These are phyloP conservation scores for Syzygium malaccense DNA, from an alignment of 441 rosid genomes.

Conservation along the genomic window DNA sequence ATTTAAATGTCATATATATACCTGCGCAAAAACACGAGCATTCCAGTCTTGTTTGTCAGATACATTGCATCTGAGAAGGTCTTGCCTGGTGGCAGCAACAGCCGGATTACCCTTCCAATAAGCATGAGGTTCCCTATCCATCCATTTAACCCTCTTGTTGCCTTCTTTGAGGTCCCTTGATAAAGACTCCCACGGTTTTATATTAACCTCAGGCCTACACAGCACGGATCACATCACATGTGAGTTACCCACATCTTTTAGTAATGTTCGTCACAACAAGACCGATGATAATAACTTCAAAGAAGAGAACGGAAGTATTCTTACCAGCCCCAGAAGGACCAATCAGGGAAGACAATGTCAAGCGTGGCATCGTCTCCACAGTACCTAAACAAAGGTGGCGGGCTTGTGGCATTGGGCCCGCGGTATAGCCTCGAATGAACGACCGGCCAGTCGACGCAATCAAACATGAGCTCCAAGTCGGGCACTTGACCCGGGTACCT, in stretches of 20 bases:
- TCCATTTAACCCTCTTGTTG: slow-evolving; percentile 2
- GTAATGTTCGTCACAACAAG: background rate
- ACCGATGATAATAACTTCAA: background rate
- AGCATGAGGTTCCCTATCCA: slow-evolving; percentile 7
- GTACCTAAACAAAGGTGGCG: slow-evolving; percentile 61
- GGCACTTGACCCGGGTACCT: slow-evolving; percentile 53
- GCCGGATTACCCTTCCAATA: slow-evolving; percentile 15
- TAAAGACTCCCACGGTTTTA: slow-evolving; percentile 7
- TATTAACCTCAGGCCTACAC: slow-evolving; percentile 13
- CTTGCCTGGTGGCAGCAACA: slow-evolving; percentile 11
- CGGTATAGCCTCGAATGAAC: slow-evolving; percentile 10
- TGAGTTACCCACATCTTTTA: background rate
- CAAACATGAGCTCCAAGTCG: slow-evolving; percentile 64
- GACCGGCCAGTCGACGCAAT: slow-evolving; percentile 68
- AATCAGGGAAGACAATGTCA: slow-evolving; percentile 64
- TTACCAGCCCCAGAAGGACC: slow-evolving; percentile 85
- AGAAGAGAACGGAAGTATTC: background rate
- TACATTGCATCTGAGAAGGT: slow-evolving; percentile 10
- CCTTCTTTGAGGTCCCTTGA: slow-evolving; percentile 7
- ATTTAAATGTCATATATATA: background rate
- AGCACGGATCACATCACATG: background rate
- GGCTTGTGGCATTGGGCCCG: slow-evolving; percentile 26
- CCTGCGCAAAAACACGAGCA: slow-evolving; percentile 14
- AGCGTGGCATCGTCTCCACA: slow-evolving; percentile 41
- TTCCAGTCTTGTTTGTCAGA: slow-evolving; percentile 11